A percentile compares a stretch with the other conserved stretches of the same genome.
These are phyloP conservation scores for Paulownia fortunei DNA, from an alignment of 257 asterid genomes.

Conservation along the genomic window DNA sequence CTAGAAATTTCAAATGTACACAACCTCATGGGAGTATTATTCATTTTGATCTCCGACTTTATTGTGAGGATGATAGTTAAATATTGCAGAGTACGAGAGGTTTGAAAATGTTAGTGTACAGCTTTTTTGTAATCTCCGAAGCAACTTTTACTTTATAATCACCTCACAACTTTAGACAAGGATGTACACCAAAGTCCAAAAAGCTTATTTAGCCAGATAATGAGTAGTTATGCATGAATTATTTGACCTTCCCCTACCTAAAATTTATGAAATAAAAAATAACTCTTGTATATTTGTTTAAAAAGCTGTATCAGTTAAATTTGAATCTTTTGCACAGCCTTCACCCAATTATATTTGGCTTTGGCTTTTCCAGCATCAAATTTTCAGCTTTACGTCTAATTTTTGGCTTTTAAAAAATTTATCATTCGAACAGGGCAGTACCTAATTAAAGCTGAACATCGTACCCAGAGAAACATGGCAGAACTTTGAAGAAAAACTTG, in stretches of 20 bases:
- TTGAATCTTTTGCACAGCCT: constrained; percentile 29
- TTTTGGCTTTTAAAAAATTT: not conserved
- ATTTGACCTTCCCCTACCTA: constrained; percentile 17
- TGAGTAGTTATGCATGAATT: constrained; percentile 23
- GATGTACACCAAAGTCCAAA: constrained; percentile 40
- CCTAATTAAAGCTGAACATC: constrained; percentile 29
- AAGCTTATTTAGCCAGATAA: constrained; percentile 32
- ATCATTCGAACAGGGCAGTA: not conserved
- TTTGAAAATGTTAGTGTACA: not conserved
- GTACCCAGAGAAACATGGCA: constrained; percentile 16
- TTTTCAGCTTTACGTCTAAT: not conserved
- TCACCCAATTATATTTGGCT: not conserved
- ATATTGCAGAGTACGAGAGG: not conserved
- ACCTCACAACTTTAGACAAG: constrained; percentile 33
- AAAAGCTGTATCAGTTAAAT: constrained; percentile 5
- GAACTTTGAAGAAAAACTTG: constrained; percentile 1
- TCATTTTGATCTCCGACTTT: not conserved
- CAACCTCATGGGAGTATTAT: too few species aligned
- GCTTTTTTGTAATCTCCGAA: constrained; percentile 28
- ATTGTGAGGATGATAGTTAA: not conserved
- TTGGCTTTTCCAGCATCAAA: not conserved
- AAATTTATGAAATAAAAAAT: not conserved
- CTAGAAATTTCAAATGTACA: too few species aligned
- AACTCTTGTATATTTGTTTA: not conserved
- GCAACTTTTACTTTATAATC: constrained; percentile 43